These are phyloP conservation scores for Stemphylium beticola DNA, from an alignment of 2,329 filamentous ascomycete species.

Conservation along the genomic window DNA sequence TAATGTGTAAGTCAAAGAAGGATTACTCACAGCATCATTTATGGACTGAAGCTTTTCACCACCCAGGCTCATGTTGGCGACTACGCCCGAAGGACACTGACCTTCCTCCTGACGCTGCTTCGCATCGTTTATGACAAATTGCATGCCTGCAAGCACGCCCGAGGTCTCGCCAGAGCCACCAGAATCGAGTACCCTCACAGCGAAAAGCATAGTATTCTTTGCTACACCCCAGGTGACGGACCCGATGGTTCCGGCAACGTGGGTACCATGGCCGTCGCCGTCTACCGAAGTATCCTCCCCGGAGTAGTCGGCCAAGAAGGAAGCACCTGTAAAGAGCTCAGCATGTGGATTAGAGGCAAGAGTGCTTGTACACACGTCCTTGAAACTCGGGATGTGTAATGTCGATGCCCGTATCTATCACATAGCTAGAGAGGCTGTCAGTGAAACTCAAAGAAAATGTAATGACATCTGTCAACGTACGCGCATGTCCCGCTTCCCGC, in stretches of 20 bases:
- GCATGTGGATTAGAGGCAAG: not conserved
- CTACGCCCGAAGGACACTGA: constrained; percentile 38
- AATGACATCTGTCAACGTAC: not conserved
- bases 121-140: constrained; percentile 27
- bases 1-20: not conserved
- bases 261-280: constrained; percentile 46
- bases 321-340: constrained; percentile 25
- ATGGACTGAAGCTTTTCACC: constrained; percentile 28
- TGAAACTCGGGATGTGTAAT: constrained; percentile 56
- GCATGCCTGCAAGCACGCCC: constrained; percentile 36
- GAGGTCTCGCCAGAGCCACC: constrained; percentile 31
- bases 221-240: constrained; percentile 42
- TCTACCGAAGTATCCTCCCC: constrained; percentile 31
- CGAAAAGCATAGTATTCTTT: constrained; percentile 44
- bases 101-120: not conserved
- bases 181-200: constrained; percentile 46
- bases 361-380: constrained; percentile 34
- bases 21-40: constrained; percentile 32
- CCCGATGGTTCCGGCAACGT: constrained; percentile 44
- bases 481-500: constrained; percentile 54
- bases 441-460: not conserved
- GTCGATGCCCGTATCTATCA: constrained; percentile 70
- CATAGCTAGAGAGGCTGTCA: constrained; percentile 48
- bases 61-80: constrained; percentile 46
- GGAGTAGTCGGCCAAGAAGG: constrained; percentile 36